Conservation (phyloP, 805 yeast species). For the Ogataea haglerorum region DNA sequence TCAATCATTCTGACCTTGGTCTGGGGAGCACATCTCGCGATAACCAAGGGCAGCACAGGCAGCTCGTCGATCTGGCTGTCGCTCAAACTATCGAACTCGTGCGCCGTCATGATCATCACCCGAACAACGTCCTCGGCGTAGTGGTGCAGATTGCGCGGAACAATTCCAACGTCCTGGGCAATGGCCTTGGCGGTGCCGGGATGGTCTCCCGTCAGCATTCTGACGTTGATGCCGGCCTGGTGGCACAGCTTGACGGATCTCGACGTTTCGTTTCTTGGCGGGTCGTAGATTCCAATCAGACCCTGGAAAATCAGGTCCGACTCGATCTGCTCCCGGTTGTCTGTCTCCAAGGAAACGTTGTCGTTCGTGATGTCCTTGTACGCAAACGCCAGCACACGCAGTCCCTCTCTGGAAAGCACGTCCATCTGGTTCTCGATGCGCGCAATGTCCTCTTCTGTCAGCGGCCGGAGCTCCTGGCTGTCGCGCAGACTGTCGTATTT, state of each 20-base stretch:
- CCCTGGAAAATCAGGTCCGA: conserved; percentile 34
- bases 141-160: background rate
- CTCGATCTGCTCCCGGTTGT: conserved; percentile 6
- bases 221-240: conserved; percentile 39
- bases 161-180: conserved; percentile 26
- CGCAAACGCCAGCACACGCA: background rate
- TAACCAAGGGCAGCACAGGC: conserved; percentile 28
- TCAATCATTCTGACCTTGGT: conserved; percentile 49
- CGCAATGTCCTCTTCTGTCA: background rate
- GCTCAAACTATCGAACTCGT: background rate
- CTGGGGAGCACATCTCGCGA: conserved; percentile 59
- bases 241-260: conserved; percentile 33
- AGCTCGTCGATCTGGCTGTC: background rate
- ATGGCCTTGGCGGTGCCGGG: conserved; percentile 36
- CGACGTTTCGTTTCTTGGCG: conserved; percentile 37
- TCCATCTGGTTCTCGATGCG: background rate
- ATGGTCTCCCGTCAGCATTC: conserved; percentile 53
- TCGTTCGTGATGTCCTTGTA: background rate
- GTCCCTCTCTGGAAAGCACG: background rate
- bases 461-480: background rate
- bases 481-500: background rate
- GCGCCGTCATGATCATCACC: background rate
- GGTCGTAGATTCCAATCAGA: conserved; percentile 42
- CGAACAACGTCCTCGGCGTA: background rate
- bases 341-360: background rate